Evolutionary conservation across 805 yeast genomes (phyloP).

Genomic region (Lipomyces orientalis): DNA sequence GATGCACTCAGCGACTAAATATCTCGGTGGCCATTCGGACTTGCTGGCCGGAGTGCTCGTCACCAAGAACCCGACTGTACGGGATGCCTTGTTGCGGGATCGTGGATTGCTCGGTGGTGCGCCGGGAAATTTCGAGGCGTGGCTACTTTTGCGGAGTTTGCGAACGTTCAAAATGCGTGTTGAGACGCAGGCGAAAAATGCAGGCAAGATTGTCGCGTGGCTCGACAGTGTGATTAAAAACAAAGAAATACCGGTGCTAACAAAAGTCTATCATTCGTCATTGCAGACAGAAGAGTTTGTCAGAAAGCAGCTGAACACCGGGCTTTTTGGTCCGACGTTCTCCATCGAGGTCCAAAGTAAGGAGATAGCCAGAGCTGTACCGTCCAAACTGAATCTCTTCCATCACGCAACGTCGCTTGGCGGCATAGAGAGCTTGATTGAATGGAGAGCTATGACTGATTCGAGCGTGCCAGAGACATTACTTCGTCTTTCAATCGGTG

Average conservation of each 20-base stretch:
- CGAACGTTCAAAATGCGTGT: conserved; percentile 81
- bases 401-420: conserved; percentile 94
- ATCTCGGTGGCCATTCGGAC: conserved; percentile 96
- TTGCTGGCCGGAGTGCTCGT: conserved; percentile 79
- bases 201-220: conserved; percentile 63
- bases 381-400: conserved; percentile 69
- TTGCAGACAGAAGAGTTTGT: conserved; percentile 75
- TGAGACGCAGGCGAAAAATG: conserved; percentile 65
- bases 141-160: conserved; percentile 74
- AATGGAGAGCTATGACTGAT: conserved; percentile 86
- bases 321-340: conserved; percentile 76
- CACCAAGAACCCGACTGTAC: conserved; percentile 60
- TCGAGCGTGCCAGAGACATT: conserved; percentile 59
- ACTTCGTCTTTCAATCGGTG: conserved; percentile 79
- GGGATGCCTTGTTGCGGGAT: conserved; percentile 59
- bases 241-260: conserved; percentile 55
- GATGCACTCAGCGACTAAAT: conserved; percentile 93
- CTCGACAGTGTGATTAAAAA: conserved; percentile 55
- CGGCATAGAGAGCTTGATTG: conserved; percentile 88
- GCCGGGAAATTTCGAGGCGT: conserved; percentile 77
- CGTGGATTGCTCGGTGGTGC: conserved; percentile 78
- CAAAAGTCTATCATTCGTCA: conserved; percentile 70
- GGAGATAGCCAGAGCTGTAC: conserved; percentile 65
- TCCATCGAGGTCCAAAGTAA: conserved; percentile 60
- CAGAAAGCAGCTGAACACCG: conserved; percentile 62